phyloP scores from a whole-genome alignment of 2,329 filamentous ascomycete species.

The Colletotrichum viniferum region DNA sequence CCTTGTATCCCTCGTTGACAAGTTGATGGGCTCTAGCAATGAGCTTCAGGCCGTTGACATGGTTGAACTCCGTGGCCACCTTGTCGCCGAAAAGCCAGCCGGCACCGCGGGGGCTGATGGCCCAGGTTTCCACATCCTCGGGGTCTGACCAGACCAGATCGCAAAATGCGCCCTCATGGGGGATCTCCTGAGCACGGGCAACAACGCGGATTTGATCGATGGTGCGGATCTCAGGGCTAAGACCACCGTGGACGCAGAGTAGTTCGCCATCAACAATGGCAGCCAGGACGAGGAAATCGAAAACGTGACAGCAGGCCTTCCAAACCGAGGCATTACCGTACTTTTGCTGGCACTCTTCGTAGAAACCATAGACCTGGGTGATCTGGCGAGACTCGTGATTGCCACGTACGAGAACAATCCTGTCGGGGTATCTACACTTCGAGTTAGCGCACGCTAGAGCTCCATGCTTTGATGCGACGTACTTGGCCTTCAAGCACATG shows the following conservation, averaged over 20 bases:
- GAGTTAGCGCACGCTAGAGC: slow-evolving; percentile 24
- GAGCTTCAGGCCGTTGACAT: slow-evolving; percentile 94
- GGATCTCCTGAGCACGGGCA: slow-evolving; percentile 95
- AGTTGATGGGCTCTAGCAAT: slow-evolving; percentile 98
- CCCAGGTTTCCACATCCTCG: slow-evolving; percentile 96
- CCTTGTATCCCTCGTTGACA: slow-evolving; percentile 98
- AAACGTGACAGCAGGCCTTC: slow-evolving; percentile 99
- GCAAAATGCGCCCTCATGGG: slow-evolving; percentile 97
- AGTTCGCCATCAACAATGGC: slow-evolving; percentile 99
- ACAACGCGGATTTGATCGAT: slow-evolving; percentile 99
- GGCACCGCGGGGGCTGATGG: slow-evolving; percentile 90
- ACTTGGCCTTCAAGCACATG: slow-evolving; percentile 87
- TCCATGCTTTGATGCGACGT: slow-evolving; percentile 25
- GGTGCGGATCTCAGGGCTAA: slow-evolving; percentile 90
- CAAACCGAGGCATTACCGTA: slow-evolving; percentile 99
- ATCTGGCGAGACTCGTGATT: slow-evolving; percentile 98
- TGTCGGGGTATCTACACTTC: slow-evolving; percentile 78
- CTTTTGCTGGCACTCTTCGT: slow-evolving; percentile 97
- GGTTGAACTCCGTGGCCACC: slow-evolving; percentile 96
- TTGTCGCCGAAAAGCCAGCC: slow-evolving; percentile 98
- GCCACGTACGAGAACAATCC: slow-evolving; percentile 93
- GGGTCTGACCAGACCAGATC: slow-evolving; percentile 98
- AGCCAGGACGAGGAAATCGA: slow-evolving; percentile 94
- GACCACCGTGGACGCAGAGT: slow-evolving; percentile 94
- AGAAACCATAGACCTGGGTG: slow-evolving; percentile 98